phyloP scores from a whole-genome alignment of 345 rosid species.

The thale cress (Arabidopsis thaliana) region TAIR10.1 NC_003074.8:18223001-18223500 shows the following conservation, averaged over 20 bases:
- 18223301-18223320: constrained; percentile 63
- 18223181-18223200: constrained; percentile 51
- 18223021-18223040: constrained; percentile 57
- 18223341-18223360: constrained; percentile 56
- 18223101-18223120: constrained; percentile 55
- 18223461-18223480: constrained; percentile 67
- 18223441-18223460: constrained; percentile 76
- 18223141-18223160: constrained; percentile 66
- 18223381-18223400: constrained; percentile 63
- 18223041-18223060: constrained; percentile 61
- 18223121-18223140: constrained; percentile 58
- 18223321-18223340: constrained; percentile 63
- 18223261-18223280: constrained; percentile 50
- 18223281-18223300: constrained; percentile 57
- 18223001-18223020: constrained; percentile 68
- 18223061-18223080: constrained; percentile 55
- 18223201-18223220: constrained; percentile 68
- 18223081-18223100: constrained; percentile 59
- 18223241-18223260: constrained; percentile 54
- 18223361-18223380: constrained; percentile 64
- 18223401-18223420: constrained; percentile 61
- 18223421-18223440: constrained; percentile 79
- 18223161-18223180: constrained; percentile 58
- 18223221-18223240: constrained; percentile 55
- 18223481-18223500: constrained; percentile 60